These are phyloP conservation scores for Xylaria telfairii DNA, from an alignment of 495 filamentous ascomycete genomes.

Conservation along the genomic window DNA sequence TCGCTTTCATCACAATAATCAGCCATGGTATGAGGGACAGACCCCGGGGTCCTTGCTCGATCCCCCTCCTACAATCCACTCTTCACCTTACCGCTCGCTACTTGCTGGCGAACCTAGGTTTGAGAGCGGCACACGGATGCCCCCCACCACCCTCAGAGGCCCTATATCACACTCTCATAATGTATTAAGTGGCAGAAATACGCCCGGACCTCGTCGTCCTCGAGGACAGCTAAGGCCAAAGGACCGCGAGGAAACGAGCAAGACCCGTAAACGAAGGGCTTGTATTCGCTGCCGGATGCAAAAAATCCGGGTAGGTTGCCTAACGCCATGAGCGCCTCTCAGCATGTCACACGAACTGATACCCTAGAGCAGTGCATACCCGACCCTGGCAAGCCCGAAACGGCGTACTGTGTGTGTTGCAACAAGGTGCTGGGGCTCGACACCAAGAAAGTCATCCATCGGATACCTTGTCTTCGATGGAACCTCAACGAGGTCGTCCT, in stretches of 20 bases:
- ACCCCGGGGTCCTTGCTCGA: background rate
- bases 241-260: slow-evolving; percentile 40
- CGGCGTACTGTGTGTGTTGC: slow-evolving; percentile 44
- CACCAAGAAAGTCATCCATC: slow-evolving; percentile 54
- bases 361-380: slow-evolving; percentile 32
- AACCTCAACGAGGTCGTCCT: slow-evolving; percentile 45
- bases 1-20: slow-evolving; percentile 5
- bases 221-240: slow-evolving; percentile 25
- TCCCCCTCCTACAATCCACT: background rate
- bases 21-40: slow-evolving; percentile 13
- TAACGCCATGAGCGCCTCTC: slow-evolving; percentile 19
- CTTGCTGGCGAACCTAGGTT: background rate
- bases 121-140: background rate
- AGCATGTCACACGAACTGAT: slow-evolving; percentile 24
- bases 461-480: slow-evolving; percentile 46
- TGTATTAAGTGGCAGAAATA: background rate
- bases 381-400: slow-evolving; percentile 39
- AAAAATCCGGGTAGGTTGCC: slow-evolving; percentile 47
- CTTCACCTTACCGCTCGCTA: background rate
- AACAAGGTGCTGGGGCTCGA: slow-evolving; percentile 36
- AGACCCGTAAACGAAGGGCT: slow-evolving; percentile 46
- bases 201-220: slow-evolving; percentile 21
- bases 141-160: background rate
- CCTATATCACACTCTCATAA: background rate
- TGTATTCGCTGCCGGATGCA: slow-evolving; percentile 55